phyloP scores from a whole-genome alignment of 169 alveolate species.

The Plasmodium chabaudi region DNA sequence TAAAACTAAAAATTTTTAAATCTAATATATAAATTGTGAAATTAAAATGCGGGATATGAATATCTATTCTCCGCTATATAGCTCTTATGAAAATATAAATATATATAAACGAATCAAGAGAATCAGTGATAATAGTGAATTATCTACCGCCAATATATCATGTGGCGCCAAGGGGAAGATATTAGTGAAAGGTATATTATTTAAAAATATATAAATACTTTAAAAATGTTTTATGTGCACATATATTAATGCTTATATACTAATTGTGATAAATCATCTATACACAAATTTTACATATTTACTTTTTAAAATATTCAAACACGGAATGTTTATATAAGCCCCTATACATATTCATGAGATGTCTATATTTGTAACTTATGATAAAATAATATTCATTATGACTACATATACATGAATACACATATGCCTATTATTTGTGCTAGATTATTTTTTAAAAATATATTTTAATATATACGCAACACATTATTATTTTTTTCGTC shows the following conservation, averaged over 20 bases:
- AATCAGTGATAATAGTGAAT: conserved; percentile 24
- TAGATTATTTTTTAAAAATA: too few species aligned
- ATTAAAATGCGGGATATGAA: background rate
- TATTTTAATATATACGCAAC: too few species aligned
- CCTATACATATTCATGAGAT: background rate
- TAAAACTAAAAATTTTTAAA: too few species aligned
- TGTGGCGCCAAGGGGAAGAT: conserved; percentile 72
- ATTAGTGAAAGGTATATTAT: conserved; percentile 43
- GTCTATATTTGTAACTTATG: background rate
- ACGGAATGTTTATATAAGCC: background rate
- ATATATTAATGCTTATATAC: background rate
- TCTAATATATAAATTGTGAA: too few species aligned
- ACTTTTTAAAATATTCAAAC: background rate
- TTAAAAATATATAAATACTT: background rate
- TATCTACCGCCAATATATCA: conserved; percentile 63
- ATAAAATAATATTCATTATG: background rate
- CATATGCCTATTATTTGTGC: too few species aligned
- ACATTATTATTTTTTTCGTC: conserved; percentile 13
- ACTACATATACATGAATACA: background rate
- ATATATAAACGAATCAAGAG: conserved; percentile 50
- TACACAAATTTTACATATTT: background rate
- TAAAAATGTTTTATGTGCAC: background rate
- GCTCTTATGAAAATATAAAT: conserved; percentile 69
- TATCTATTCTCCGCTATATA: conserved; percentile 59
- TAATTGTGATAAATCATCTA: background rate